Percentiles rank a stretch among this genome's conserved stretches.
Conservation (phyloP, 2,329 filamentous ascomycete species). For the Phialocephala sp. region DNA sequence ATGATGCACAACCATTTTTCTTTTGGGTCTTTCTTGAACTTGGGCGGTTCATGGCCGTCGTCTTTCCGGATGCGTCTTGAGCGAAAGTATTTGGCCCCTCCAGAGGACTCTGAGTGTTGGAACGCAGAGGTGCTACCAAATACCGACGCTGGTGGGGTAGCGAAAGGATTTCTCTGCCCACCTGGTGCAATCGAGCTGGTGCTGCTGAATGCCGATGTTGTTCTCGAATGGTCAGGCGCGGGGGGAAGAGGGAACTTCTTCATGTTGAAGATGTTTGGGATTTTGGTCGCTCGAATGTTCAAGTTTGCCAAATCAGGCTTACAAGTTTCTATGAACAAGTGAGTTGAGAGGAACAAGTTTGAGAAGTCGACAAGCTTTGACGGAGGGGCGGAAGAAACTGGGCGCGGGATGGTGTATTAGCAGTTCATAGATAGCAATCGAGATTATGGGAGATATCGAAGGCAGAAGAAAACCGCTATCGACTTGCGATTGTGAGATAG, state of each 20-base stretch:
- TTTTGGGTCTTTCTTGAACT: slow-evolving; percentile 67
- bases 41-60: slow-evolving; percentile 75
- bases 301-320: background rate
- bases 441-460: background rate
- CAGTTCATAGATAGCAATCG: background rate
- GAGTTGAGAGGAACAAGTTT: background rate
- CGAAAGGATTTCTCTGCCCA: slow-evolving; percentile 24
- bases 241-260: slow-evolving; percentile 9
- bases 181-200: slow-evolving; percentile 1
- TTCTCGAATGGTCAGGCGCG: slow-evolving; percentile 17
- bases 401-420: slow-evolving; percentile 2
- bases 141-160: slow-evolving; percentile 29
- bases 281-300: background rate
- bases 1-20: slow-evolving; percentile 85
- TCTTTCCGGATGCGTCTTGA: slow-evolving; percentile 74
- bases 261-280: slow-evolving; percentile 11
- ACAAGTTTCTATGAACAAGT: background rate
- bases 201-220: slow-evolving; percentile 11
- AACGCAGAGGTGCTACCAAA: slow-evolving; percentile 28
- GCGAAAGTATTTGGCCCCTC: slow-evolving; percentile 63
- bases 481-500: background rate
- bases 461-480: slow-evolving; percentile 1
- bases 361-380: background rate
- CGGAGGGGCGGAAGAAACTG: background rate
- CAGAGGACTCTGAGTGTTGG: slow-evolving; percentile 28